Conservation (phyloP, 441 rosid species). For the Erodium texanum region DNA sequence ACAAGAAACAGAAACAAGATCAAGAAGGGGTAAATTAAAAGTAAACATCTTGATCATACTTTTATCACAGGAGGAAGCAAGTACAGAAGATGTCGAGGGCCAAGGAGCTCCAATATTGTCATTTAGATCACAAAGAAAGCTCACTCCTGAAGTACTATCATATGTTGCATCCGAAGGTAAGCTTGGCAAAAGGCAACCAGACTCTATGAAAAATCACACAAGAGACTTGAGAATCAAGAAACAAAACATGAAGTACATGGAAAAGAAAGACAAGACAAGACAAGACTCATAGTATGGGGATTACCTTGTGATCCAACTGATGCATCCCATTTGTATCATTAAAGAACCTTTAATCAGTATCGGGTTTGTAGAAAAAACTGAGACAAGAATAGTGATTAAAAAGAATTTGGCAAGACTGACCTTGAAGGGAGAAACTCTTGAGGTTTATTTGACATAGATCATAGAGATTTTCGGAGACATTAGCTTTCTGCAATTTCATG, state of each 20-base stretch:
- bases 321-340: slow-evolving; percentile 13
- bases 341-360: slow-evolving; percentile 15
- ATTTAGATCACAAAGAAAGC: slow-evolving; percentile 34
- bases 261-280: no score
- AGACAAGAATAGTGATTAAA: not conserved
- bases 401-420: slow-evolving; percentile 14
- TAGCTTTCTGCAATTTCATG: slow-evolving; percentile 30
- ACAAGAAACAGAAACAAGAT: not conserved
- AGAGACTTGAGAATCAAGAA: no score
- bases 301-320: slow-evolving; percentile 32
- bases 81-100: slow-evolving; percentile 26
- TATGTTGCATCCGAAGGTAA: slow-evolving; percentile 30
- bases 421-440: slow-evolving; percentile 36
- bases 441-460: slow-evolving; percentile 32
- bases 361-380: slow-evolving; percentile 10
- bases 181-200: slow-evolving; percentile 36
- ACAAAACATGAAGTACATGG: no score
- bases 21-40: not conserved
- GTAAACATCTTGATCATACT: slow-evolving; percentile 14
- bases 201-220: slow-evolving; percentile 10
- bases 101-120: slow-evolving; percentile 35
- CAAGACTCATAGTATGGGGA: slow-evolving; percentile 3
- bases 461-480: slow-evolving; percentile 25
- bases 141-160: slow-evolving; percentile 26
- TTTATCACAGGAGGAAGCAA: slow-evolving; percentile 29